These are phyloP conservation scores for Exophiala calicioides DNA, from an alignment of 2,329 filamentous ascomycete genomes.

Conservation along the genomic window DNA sequence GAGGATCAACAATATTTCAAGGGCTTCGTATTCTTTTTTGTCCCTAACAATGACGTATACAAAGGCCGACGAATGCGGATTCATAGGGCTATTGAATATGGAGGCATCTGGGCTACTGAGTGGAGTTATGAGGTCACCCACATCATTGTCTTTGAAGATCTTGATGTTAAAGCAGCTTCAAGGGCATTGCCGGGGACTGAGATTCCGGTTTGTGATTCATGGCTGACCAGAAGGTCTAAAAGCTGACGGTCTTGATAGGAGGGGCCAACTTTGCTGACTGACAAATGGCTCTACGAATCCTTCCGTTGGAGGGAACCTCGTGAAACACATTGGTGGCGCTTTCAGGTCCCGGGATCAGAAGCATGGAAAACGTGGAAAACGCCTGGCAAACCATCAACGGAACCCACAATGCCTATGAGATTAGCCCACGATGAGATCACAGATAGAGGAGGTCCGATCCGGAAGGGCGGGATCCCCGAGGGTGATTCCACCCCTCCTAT, in stretches of 20 bases:
- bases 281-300: conserved; percentile 69
- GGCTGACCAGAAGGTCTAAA: not conserved
- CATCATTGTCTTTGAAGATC: conserved; percentile 70
- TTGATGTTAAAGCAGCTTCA: conserved; percentile 14
- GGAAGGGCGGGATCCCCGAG: no score
- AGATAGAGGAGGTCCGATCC: no score
- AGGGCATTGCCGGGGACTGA: conserved; percentile 11
- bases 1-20: conserved; percentile 61
- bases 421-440: no score
- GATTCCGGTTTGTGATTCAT: conserved; percentile 45
- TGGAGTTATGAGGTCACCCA: conserved; percentile 43
- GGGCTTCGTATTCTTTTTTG: conserved; percentile 68
- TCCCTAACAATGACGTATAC: conserved; percentile 76
- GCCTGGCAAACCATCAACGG: not conserved
- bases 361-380: not conserved
- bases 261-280: conserved; percentile 53
- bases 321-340: conserved; percentile 61
- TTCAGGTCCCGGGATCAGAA: conserved; percentile 48
- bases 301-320: conserved; percentile 60
- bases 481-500: not conserved
- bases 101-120: conserved; percentile 68
- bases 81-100: conserved; percentile 70
- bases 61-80: conserved; percentile 70
- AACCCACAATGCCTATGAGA: not conserved
- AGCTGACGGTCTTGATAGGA: conserved; percentile 8